Conservation (phyloP, 2,329 filamentous ascomycete species). For the Hymenoscyphus scutula region DNA sequence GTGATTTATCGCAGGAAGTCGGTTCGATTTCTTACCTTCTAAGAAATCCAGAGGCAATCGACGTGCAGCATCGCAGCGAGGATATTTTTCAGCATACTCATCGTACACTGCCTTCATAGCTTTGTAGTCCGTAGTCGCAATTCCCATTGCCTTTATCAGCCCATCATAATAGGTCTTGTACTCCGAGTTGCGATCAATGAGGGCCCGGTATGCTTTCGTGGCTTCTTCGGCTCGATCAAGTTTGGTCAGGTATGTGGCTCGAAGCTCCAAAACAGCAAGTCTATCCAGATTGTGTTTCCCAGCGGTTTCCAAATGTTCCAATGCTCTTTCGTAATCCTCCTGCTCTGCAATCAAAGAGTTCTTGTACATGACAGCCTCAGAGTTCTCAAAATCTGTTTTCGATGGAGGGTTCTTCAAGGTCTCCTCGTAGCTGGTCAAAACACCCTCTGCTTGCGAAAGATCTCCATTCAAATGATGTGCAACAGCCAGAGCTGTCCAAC, state of each 20-base stretch:
- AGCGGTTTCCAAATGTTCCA: slow-evolving; percentile 80
- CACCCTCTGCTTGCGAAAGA: slow-evolving; percentile 80
- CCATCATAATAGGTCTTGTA: slow-evolving; percentile 82
- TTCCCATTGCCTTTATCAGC: slow-evolving; percentile 65
- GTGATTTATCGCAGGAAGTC: background rate
- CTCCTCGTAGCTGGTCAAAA: slow-evolving; percentile 88
- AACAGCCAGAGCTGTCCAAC: slow-evolving; percentile 96
- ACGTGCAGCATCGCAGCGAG: slow-evolving; percentile 79
- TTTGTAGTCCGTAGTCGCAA: slow-evolving; percentile 59
- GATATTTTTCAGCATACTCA: slow-evolving; percentile 76
- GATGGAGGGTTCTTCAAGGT: slow-evolving; percentile 80
- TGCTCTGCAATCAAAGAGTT: slow-evolving; percentile 90
- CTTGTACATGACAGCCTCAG: slow-evolving; percentile 92
- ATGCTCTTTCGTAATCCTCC: slow-evolving; percentile 76
- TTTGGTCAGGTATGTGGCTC: slow-evolving; percentile 78
- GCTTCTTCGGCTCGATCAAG: slow-evolving; percentile 78
- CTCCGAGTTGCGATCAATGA: slow-evolving; percentile 86
- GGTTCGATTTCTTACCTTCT: slow-evolving; percentile 50
- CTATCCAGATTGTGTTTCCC: slow-evolving; percentile 79
- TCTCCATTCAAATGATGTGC: slow-evolving; percentile 90
- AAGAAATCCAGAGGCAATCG: slow-evolving; percentile 89
- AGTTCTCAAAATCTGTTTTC: slow-evolving; percentile 83
- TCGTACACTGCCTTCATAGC: slow-evolving; percentile 74
- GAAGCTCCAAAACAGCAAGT: slow-evolving; percentile 79
- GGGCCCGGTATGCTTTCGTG: slow-evolving; percentile 71